Percentiles rank a stretch among this genome's conserved stretches.
Evolutionary conservation across 805 yeast species (phyloP).

Genomic region (Kluyveromyces siamensis): DNA sequence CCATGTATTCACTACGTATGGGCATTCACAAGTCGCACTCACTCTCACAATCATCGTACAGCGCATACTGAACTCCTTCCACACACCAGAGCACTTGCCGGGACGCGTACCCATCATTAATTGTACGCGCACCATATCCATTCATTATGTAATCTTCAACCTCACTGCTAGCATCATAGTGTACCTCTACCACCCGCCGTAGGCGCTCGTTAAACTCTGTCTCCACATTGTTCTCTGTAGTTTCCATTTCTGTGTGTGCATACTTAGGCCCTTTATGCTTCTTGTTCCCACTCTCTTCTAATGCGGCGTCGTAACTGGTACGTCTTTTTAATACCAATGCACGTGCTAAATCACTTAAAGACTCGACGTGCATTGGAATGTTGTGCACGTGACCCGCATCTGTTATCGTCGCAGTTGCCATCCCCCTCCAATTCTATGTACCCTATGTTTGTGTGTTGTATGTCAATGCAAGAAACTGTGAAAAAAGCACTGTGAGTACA

Average conservation of each 20-base stretch:
- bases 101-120: constrained; percentile 3
- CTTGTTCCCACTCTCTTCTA: neutral
- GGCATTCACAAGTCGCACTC: too few species aligned
- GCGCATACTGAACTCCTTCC: constrained; percentile 4
- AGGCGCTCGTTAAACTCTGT: neutral
- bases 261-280: neutral
- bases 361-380: neutral
- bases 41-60: constrained; percentile 2
- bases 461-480: too few species aligned
- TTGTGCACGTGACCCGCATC: neutral
- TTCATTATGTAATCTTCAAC: constrained; percentile 6
- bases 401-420: neutral
- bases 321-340: neutral
- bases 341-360: neutral
- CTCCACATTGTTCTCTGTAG: neutral
- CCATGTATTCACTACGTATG: too few species aligned
- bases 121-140: constrained; percentile 5
- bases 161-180: neutral
- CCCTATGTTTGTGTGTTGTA: neutral
- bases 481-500: too few species aligned
- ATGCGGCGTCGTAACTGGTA: neutral
- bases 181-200: neutral
- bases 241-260: neutral
- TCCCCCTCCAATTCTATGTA: neutral
- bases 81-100: constrained; percentile 2